These are phyloP conservation scores for Coniosporium tulheliwenetii DNA, from an alignment of 2,329 filamentous ascomycete species.

Conservation along the genomic window DNA sequence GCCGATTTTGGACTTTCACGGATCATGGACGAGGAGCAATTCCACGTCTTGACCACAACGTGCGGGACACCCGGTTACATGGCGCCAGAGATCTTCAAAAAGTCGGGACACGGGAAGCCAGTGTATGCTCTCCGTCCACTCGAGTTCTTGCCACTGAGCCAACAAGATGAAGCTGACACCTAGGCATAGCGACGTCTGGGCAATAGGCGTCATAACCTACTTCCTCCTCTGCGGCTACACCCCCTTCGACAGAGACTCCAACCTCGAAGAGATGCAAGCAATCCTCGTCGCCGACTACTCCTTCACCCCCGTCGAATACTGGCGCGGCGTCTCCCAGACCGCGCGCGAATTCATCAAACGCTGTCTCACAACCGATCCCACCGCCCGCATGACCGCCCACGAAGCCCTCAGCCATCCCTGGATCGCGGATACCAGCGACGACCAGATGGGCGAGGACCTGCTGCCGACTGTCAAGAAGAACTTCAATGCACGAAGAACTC, in stretches of 20 bases:
- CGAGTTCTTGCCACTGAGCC: not conserved
- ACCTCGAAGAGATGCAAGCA: constrained; percentile 98
- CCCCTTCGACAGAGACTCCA: constrained; percentile 91
- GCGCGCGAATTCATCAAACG: constrained; percentile 82
- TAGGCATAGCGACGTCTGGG: constrained; percentile 66
- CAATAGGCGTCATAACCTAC: constrained; percentile 95
- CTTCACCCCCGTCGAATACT: constrained; percentile 90
- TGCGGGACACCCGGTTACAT: constrained; percentile 98
- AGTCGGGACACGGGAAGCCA: constrained; percentile 92
- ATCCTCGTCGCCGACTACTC: constrained; percentile 93
- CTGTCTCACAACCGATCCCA: constrained; percentile 82
- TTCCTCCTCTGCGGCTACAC: constrained; percentile 97
- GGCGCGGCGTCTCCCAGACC: constrained; percentile 75
- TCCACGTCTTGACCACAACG: constrained; percentile 92
- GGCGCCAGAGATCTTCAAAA: constrained; percentile 99
- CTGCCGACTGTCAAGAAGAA: constrained; percentile 54
- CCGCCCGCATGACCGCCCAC: constrained; percentile 79
- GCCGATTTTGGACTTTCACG: constrained; percentile 91
- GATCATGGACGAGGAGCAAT: constrained; percentile 98
- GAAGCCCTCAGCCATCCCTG: constrained; percentile 51
- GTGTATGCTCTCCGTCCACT: constrained; percentile 37
- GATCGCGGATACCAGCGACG: constrained; percentile 37
- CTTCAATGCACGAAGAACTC: constrained; percentile 49
- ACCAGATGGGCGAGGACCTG: constrained; percentile 33
- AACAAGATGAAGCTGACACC: constrained; percentile 7